Base-by-base conservation (phyloP, 768 basidiomycete genomes). In the Tephrocybe sp. region DNA sequence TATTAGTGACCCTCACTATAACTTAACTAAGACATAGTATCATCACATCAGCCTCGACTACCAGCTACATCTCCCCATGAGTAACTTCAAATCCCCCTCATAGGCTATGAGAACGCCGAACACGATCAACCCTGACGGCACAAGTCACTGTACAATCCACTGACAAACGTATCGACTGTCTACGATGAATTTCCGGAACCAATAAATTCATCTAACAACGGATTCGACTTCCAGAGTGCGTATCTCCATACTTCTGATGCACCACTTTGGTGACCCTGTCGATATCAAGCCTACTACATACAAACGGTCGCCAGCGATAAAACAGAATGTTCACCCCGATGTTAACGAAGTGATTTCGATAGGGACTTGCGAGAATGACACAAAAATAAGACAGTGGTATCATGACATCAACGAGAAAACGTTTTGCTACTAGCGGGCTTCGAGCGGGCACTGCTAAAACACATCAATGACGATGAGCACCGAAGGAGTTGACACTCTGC, bases 161-260 rank as follows among this genome's bases (percentile, higher is more conserved):
- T 79, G 1, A 68, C 64, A 3, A 27, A 44, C 18, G 66, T 67
- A 52, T 86, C 86, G 0, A 19, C 69, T 1, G 73, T 76, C 0
- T 87, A 87, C 54, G 67, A 77, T 9, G 53, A 66, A 8, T 84
- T 86, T 52, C 81, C 80, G 0, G 50, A 72, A 8, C 84, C 82
- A 5, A 81, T 87, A 47, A 65, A 68, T 38, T 50, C 74, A 1
- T 69, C 71, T 27, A 77, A 78, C 41, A 78, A 84, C 40, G 85
- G 81, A 0, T 87, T 88, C 54, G 86, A 89, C 64, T 88, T 89
- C 58, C 87, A 89, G 59, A 76, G 86, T 83, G 83, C 2, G n/a
- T 3, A 9, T 15, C 11, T 13, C 15, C 28, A n/a, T 24, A 27
- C 1, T 11, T 8, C 9, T 21, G 31, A 42, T 16, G 18, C 30